Conservation (phyloP, 306 rosid species). For the Betula pendula region DNA sequence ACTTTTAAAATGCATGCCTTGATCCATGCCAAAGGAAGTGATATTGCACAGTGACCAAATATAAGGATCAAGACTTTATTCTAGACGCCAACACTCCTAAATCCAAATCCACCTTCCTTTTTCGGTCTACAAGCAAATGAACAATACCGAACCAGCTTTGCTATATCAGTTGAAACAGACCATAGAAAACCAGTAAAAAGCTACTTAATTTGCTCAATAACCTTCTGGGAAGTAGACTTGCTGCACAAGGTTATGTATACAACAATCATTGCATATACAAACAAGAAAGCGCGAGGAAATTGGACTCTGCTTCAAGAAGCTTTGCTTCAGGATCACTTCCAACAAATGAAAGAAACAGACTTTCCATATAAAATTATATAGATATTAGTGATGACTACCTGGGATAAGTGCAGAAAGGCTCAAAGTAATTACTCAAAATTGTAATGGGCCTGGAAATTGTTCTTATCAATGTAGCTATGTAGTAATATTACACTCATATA, state of each 20-base stretch:
- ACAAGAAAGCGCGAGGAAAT: neutral
- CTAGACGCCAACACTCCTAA: too few species aligned
- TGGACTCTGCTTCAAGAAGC: too few species aligned
- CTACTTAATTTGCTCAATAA: too few species aligned
- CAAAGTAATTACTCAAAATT: slow-evolving; percentile 16
- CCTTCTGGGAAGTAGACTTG: neutral
- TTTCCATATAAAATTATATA: neutral
- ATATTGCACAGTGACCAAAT: too few species aligned
- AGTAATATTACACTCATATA: slow-evolving; percentile 40
- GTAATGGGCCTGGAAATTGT: slow-evolving; percentile 22
- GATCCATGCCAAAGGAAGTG: too few species aligned
- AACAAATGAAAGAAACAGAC: neutral
- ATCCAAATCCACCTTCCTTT: too few species aligned
- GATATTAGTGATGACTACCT: neutral
- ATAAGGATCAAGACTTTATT: too few species aligned
- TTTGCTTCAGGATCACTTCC: neutral
- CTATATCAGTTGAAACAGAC: too few species aligned
- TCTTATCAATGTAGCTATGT: slow-evolving; percentile 20
- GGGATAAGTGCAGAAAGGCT: neutral
- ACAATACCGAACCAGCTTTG: too few species aligned
- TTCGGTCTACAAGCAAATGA: too few species aligned
- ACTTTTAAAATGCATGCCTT: too few species aligned
- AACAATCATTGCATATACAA: neutral
- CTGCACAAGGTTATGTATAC: neutral
- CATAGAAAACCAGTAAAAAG: too few species aligned